Evolutionary conservation across 176 grass and related monocot genomes (phyloP), one percentile per base, ranked within the genome.

Genomic region (Bothriochloa decipiens): DNA sequence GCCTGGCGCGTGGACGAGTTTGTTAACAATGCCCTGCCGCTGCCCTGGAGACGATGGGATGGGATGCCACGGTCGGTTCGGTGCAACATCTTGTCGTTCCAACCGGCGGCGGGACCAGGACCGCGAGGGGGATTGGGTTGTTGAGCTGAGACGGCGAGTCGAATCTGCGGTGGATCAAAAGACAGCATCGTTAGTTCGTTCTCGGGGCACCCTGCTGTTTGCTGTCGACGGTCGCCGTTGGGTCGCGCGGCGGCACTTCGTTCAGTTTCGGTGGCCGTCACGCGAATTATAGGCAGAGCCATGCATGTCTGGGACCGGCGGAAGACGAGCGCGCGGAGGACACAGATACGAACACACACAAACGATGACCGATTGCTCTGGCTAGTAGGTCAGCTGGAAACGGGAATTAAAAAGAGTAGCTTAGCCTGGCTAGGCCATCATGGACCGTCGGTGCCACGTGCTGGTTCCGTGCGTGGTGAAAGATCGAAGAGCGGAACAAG

Each of bases 381-480:
- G 36, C 36, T 37, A 52, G 49, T 64, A 64, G 61, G 61, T 27
- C 61, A 28, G 25, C 61, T 28, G 61, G 11, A 64, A 28, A 28
- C 13, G 11, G 61, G 61, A 64, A 28, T 28, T 28, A 6, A 64
- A 64, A 64, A 28, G 13, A 28, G 13, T 13, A 62, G 23, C 26
- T 15, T 65, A 65, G 5, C 64, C 29, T 17, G 3, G 27, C 62
- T 65, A 15, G 6, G 64, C 7, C 15, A 7, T 17, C 41, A 8
- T 26, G 22, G 70, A 47, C 42, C 25, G 42, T 74, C 71, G 71
- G 71, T 74, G 71, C 43, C 71, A 74, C 42, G 71, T 74, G 42
- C 14, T 74, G 70, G 8, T 46, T 27, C 12, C 40, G 12, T 45
- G 40, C 41, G 10, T 22, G 37, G 68, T 70, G 68, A 42, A 39